Base-by-base conservation (phyloP, 768 basidiomycete species). In the Serendipita vermifera region DNA sequence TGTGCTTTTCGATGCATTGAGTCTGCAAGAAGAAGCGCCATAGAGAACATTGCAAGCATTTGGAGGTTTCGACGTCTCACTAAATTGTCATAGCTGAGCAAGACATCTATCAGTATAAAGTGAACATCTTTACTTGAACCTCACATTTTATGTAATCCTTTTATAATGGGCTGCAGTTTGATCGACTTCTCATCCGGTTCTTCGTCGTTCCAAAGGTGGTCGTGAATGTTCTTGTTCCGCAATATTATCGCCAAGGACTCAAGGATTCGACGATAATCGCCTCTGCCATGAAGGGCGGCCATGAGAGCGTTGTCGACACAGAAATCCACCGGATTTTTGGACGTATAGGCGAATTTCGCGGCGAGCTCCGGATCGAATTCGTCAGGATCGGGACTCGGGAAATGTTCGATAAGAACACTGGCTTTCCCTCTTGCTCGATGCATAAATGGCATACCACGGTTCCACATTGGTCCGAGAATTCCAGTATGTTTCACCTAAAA, bases 31-130 rank as follows among this genome's bases (percentile, higher is more conserved):
- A 51, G 46, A 22, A 15, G 24, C 29, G 46, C 46, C 1, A 51
- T 51, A 9, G 46, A 51, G 29, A 51, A 29, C 46, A 51, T 51
- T 51, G 46, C 46, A 7, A 51, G 46, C 46, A 51, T 51, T 2
- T 51, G 46, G 4, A 51, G n/a, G 27, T 51, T 51, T 31, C 46
- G 20, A n/a, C 46, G 46, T 9, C 9, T 7, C 24, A 51, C 9
- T 5, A 51, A 29, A 29, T 26, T 15, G 20, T 51, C 20, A 26
- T 51, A 51, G 4, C 46, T 51, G n/a, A 15, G n/a, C 20, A 29
- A 7, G 11, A n/a, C n/a, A n/a, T n/a, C n/a, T n/a, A n/a, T n/a
- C n/a, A n/a, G n/a, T n/a, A n/a, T n/a, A n/a, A n/a, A n/a, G n/a
- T n/a, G n/a, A n/a, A n/a, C n/a, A n/a, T n/a, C n/a, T n/a, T n/a